Evolutionary conservation across 2,329 filamentous ascomycete genomes (phyloP).

Genomic region (Sarocladium strictum): DNA sequence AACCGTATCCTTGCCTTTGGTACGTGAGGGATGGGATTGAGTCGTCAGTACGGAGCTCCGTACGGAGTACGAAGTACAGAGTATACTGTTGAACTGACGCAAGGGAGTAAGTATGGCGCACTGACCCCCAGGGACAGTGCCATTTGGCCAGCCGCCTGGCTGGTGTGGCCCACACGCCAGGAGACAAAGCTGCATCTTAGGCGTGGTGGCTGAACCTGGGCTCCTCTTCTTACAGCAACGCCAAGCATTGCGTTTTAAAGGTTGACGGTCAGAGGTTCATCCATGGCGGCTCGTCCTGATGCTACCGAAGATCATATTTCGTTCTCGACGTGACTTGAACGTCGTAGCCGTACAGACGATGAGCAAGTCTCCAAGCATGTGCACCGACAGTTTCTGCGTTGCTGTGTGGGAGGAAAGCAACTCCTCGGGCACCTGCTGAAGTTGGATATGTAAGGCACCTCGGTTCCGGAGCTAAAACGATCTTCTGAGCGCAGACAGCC

Average conservation of each 20-base stretch:
- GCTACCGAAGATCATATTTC: too few relatives aligned
- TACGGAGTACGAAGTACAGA: too few relatives aligned
- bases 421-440: not conserved
- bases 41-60: not conserved
- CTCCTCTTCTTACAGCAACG: not conserved
- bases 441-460: not conserved
- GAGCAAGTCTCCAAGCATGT: too few relatives aligned
- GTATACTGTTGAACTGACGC: too few relatives aligned
- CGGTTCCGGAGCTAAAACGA: slow-evolving; percentile 1
- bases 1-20: too few relatives aligned
- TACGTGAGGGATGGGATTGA: slow-evolving; percentile 1
- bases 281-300: not conserved
- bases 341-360: not conserved
- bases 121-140: not conserved
- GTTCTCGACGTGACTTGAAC: too few relatives aligned
- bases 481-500: slow-evolving; percentile 6
- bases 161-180: not conserved
- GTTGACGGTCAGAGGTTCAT: not conserved
- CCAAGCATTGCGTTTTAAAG: slow-evolving; percentile 1
- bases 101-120: not conserved
- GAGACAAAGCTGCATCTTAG: not conserved
- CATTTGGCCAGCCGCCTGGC: not conserved
- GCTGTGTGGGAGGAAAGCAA: too few relatives aligned
- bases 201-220: not conserved
- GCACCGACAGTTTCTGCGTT: too few relatives aligned